Conservation (phyloP, 306 rosid species). For the Erythrophleum fordii region DNA sequence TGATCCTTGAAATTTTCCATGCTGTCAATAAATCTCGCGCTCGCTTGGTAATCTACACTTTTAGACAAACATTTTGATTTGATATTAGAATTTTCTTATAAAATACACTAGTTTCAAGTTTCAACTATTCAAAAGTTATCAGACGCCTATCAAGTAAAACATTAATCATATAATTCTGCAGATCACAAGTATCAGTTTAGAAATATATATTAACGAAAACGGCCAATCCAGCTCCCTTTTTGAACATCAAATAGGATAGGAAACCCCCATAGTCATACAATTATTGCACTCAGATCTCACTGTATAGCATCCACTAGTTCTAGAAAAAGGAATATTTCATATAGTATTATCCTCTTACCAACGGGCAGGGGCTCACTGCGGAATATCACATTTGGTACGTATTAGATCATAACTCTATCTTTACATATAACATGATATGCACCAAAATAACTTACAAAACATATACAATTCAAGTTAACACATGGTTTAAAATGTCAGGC, state of each 20-base stretch:
- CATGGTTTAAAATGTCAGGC: constrained; percentile 56
- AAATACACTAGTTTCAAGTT: background rate
- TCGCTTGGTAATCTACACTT: background rate
- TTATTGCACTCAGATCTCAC: constrained; percentile 8
- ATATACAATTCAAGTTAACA: constrained; percentile 79
- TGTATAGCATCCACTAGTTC: constrained; percentile 24
- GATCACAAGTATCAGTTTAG: background rate
- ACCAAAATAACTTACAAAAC: constrained; percentile 66
- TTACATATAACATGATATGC: constrained; percentile 55
- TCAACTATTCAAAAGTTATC: background rate
- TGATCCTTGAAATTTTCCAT: background rate
- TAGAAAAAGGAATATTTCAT: constrained; percentile 11
- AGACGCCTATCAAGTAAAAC: background rate
- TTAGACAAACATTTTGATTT: background rate
- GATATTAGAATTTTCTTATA: background rate
- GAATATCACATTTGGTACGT: constrained; percentile 35
- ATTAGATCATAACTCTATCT: constrained; percentile 48
- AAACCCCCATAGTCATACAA: background rate
- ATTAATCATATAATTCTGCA: background rate
- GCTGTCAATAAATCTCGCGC: background rate
- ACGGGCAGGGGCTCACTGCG: constrained; percentile 25
- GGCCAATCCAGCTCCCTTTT: constrained; percentile 1
- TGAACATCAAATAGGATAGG: constrained; percentile 19
- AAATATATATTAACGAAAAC: background rate
- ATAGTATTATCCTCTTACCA: constrained; percentile 6